Evolutionary conservation across 2,329 filamentous ascomycete species (phyloP).

Genomic region (Colletotrichum orbiculare): DNA sequence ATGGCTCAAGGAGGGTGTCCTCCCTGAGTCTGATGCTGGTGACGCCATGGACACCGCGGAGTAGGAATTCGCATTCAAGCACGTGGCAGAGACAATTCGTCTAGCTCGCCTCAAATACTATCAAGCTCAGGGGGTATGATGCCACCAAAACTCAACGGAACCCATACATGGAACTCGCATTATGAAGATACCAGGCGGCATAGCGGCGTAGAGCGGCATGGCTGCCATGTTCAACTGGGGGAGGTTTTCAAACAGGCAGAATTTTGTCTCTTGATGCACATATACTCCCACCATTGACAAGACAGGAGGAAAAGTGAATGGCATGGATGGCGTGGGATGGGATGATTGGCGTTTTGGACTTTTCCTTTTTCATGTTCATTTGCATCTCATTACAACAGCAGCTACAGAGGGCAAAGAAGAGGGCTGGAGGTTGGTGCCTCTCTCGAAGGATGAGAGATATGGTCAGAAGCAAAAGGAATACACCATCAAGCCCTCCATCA

Average conservation of each 20-base stretch:
- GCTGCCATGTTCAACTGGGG: constrained; percentile 31
- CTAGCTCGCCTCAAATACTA: no score
- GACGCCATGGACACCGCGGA: constrained; percentile 41
- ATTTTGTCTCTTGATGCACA: constrained; percentile 30
- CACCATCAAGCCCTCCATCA: neutral
- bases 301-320: constrained; percentile 5
- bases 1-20: constrained; percentile 63
- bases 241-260: constrained; percentile 5
- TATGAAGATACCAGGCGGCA: constrained; percentile 37
- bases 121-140: no score
- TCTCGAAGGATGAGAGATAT: neutral
- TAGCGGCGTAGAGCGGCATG: constrained; percentile 34
- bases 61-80: constrained; percentile 9
- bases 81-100: no score
- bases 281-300: neutral
- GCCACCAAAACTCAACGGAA: no score
- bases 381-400: neutral
- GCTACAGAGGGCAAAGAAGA: neutral
- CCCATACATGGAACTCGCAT: constrained; percentile 19
- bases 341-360: constrained; percentile 23
- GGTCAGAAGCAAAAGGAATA: neutral
- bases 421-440: constrained; percentile 1
- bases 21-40: constrained; percentile 47
- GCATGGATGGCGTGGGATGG: constrained; percentile 32
- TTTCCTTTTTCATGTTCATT: constrained; percentile 29